A percentile compares a stretch with the other conserved stretches of the same genome.
These are phyloP conservation scores for Geranium brycei DNA, from an alignment of 345 rosid genomes.

Conservation along the genomic window DNA sequence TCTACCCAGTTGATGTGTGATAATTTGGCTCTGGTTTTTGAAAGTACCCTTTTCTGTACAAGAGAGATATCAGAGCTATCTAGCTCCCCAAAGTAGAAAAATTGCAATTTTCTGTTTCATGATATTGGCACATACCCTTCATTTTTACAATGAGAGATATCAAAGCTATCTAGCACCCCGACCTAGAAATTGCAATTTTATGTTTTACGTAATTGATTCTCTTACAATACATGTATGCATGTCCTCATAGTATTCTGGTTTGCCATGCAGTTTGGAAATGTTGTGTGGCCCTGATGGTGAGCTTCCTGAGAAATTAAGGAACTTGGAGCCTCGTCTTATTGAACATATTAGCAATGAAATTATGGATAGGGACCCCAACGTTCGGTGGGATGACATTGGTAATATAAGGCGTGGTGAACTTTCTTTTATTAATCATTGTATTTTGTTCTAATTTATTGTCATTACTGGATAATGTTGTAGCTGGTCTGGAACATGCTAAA, in stretches of 20 bases:
- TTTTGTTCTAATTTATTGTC: constrained; percentile 14
- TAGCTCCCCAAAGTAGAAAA: no score
- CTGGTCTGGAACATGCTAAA: constrained; percentile 98
- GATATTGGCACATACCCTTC: no score
- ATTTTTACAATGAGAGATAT: no score
- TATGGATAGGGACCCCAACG: constrained; percentile 93
- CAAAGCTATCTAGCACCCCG: no score
- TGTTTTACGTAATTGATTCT: no score
- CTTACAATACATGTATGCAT: not conserved
- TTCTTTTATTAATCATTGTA: not conserved
- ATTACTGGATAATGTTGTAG: constrained; percentile 29
- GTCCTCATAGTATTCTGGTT: constrained; percentile 3
- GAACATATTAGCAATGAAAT: constrained; percentile 97
- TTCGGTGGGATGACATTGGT: constrained; percentile 98
- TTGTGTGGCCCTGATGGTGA: constrained; percentile 96
- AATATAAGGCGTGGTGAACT: constrained; percentile 16
- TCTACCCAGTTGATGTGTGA: not conserved
- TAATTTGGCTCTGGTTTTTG: no score
- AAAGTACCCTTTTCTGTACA: no score
- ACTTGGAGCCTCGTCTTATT: constrained; percentile 90
- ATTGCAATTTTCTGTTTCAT: no score
- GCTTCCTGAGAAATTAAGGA: constrained; percentile 87
- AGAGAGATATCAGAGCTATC: no score
- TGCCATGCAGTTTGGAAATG: constrained; percentile 60
- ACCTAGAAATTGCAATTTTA: no score